Evolutionary conservation across 331 rosid genomes (phyloP).

Genomic region (Rhamnella rubrinervis): DNA sequence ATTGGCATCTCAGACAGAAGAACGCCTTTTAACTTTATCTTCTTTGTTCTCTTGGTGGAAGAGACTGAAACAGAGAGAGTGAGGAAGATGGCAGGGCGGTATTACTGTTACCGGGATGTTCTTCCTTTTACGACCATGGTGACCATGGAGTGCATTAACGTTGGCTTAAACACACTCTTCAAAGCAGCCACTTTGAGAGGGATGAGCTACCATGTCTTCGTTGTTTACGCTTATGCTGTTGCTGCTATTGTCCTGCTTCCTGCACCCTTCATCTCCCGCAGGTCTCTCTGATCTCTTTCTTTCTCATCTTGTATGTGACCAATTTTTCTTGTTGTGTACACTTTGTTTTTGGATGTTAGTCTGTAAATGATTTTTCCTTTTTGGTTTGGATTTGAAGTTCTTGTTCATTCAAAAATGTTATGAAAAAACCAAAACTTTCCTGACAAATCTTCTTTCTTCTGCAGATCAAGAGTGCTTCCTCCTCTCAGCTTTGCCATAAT

Average conservation of each 20-base stretch:
- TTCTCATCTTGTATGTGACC: background rate
- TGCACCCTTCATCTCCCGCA: slow-evolving; percentile 48
- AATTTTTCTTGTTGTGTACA: background rate
- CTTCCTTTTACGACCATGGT: slow-evolving; percentile 64
- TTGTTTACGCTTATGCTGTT: slow-evolving; percentile 67
- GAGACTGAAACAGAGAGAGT: background rate
- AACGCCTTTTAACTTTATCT: no score
- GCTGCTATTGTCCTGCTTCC: slow-evolving; percentile 67
- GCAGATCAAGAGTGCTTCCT: slow-evolving; percentile 66
- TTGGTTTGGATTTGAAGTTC: background rate
- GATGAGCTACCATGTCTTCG: slow-evolving; percentile 78
- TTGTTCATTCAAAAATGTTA: no score
- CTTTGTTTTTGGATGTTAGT: background rate
- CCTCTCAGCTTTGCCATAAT: slow-evolving; percentile 59
- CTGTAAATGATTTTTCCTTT: background rate
- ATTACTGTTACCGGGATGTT: slow-evolving; percentile 34
- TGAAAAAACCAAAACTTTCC: no score
- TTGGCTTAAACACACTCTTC: slow-evolving; percentile 72
- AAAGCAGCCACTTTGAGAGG: slow-evolving; percentile 79
- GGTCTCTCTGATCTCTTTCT: slow-evolving; percentile 30
- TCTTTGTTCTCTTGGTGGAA: no score
- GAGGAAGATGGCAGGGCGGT: slow-evolving; percentile 40
- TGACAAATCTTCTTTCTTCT: slow-evolving; percentile 7
- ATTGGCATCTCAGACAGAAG: no score
- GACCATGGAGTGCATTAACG: slow-evolving; percentile 59